phyloP scores from a whole-genome alignment of 371 early-diverging fungal species.

The Syncephalastrum sp. region DNA sequence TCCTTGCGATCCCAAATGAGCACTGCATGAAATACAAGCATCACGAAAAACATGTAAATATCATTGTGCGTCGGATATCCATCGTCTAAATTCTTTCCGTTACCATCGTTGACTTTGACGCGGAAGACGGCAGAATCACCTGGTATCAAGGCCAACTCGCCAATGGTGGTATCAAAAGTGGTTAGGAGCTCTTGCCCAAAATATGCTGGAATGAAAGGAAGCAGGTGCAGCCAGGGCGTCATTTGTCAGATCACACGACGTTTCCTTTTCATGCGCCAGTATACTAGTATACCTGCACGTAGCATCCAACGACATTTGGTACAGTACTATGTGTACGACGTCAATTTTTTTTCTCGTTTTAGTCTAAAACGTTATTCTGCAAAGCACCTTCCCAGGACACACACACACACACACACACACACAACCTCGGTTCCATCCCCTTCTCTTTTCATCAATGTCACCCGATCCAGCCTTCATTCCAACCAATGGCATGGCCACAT shows the following conservation, averaged over 20 bases:
- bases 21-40: constrained; percentile 13
- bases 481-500: background rate
- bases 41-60: constrained; percentile 2
- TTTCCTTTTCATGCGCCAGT: background rate
- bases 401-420: background rate
- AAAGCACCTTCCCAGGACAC: background rate
- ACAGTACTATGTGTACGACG: constrained; percentile 31
- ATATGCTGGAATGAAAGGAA: no score
- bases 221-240: no score
- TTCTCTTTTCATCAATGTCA: no score
- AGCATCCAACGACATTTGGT: constrained; percentile 49
- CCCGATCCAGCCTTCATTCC: background rate
- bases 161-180: constrained; percentile 62
- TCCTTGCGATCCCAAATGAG: constrained; percentile 69
- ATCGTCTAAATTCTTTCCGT: background rate
- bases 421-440: background rate
- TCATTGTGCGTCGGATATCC: background rate
- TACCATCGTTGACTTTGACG: constrained; percentile 61
- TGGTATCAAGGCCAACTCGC: constrained; percentile 68
- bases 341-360: background rate
- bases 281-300: constrained; percentile 38
- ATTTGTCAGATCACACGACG: no score
- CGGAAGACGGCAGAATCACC: constrained; percentile 60
- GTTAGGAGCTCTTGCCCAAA: constrained; percentile 65
- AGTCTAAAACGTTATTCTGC: background rate